Evolutionary conservation across 2,329 filamentous ascomycete species (phyloP), one percentile per base, ranked within the genome.

Genomic region (Exophiala viscosa): DNA sequence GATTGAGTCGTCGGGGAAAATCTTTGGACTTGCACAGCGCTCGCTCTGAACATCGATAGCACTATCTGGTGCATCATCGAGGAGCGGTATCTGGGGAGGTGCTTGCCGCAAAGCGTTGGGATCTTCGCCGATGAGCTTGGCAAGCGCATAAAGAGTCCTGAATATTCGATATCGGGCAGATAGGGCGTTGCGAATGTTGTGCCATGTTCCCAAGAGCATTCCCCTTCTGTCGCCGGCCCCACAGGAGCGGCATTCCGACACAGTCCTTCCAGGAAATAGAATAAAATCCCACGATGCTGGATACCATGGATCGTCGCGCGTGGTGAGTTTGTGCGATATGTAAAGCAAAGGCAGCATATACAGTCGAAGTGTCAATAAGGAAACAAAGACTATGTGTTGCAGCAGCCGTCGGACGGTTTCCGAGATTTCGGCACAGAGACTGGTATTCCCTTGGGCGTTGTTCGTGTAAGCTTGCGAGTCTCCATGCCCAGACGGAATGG

Each of bases 391-490:
- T 5, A 42, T 18, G 41, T 59, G 54, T 20, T 57, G 57, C 5
- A 59, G 33, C 14, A 56, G 20, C 32, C 45, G 49, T 20, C 53
- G 50, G 31, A 54, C 14, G 2, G 50, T 55, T 23, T 57, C 50
- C 13, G 45, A 32, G 32, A 54, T 34, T 34, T 59, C 57, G 39
- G 60, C 68, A 77, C 80, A 2, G 14, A 58, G 49, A 31, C 43
- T 51, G n/a, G 33, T 55, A 14, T 40, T 17, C 31, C 41, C 40
- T 17, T 14, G 32, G 10, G 18, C 14, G 13, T 32, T 23, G n/a
- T 18, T 41, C 0, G 44, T 13, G 14, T 9, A 20, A 13, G 7
- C 6, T 15, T 36, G 34, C 14, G 5, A 15, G 34, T 10, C 34
- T 2, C 11, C 34, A 15, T 36, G 23, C 34, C 34, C 5, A 36